Evolutionary conservation across 139 green algal genomes (phyloP).

Genomic region (Bryopsis sp.): DNA sequence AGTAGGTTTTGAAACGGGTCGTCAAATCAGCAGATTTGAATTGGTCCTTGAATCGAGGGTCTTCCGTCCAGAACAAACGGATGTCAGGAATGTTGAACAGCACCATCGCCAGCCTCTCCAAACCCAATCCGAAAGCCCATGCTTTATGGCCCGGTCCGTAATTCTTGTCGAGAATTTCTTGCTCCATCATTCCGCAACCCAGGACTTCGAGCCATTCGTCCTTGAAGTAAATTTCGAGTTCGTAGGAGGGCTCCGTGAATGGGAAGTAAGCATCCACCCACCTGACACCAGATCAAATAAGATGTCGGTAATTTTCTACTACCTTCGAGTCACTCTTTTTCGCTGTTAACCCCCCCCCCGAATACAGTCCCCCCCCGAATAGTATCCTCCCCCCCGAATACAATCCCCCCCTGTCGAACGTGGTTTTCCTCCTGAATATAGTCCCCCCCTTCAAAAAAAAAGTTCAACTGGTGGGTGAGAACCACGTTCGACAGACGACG

Average conservation of each 20-base stretch:
- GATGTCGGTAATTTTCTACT: too few species aligned
- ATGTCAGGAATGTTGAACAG: slow-evolving; percentile 99
- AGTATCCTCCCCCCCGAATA: too few species aligned
- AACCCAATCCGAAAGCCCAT: slow-evolving; percentile 89
- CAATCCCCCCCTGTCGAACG: too few species aligned
- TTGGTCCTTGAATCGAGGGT: slow-evolving; percentile 87
- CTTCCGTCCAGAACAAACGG: slow-evolving; percentile 85
- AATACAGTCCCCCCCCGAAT: too few species aligned
- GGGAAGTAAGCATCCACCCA: slow-evolving; percentile 98
- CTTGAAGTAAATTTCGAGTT: slow-evolving; percentile 99
- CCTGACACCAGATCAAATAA: slow-evolving; percentile 21
- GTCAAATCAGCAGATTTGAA: slow-evolving; percentile 62
- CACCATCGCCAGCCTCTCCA: slow-evolving; percentile 97
- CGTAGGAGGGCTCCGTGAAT: slow-evolving; percentile 95
- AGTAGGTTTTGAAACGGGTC: slow-evolving; percentile 90
- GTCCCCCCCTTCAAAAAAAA: too few species aligned
- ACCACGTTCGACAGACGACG: too few species aligned
- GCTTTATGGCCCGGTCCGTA: slow-evolving; percentile 47
- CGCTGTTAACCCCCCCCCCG: too few species aligned
- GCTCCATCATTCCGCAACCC: slow-evolving; percentile 93
- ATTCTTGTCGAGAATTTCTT: slow-evolving; percentile 79
- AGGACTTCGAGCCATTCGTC: slow-evolving; percentile 97
- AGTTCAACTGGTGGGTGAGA: too few species aligned
- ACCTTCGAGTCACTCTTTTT: too few species aligned
- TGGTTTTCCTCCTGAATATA: too few species aligned